Conservation (phyloP, 345 rosid species). For the Carallia pectinifolia region DNA sequence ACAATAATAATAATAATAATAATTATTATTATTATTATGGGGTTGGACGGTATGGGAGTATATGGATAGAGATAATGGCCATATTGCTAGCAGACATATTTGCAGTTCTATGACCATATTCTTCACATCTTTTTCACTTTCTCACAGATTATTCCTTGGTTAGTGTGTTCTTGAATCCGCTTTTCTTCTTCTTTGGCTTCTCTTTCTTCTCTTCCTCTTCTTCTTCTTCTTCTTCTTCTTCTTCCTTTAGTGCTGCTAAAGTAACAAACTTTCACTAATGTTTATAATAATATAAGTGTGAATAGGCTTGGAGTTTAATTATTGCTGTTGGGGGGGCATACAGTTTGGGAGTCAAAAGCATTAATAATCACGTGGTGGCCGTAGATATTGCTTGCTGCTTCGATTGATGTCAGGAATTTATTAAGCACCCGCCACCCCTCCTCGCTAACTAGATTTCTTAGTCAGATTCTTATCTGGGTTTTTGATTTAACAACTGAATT, state of each 20-base stretch:
- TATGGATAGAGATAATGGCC: conserved; percentile 47
- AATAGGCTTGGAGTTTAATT: conserved; percentile 12
- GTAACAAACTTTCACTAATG: background rate
- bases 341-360: conserved; percentile 29
- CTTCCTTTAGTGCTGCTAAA: conserved; percentile 14
- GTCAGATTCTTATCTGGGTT: conserved; percentile 32
- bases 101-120: conserved; percentile 40
- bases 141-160: conserved; percentile 39
- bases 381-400: background rate
- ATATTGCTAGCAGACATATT: conserved; percentile 43
- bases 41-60: conserved; percentile 20
- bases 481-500: conserved; percentile 14
- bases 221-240: conserved; percentile 21
- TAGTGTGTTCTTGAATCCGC: conserved; percentile 29
- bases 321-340: background rate
- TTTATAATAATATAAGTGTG: background rate
- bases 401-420: conserved; percentile 2
- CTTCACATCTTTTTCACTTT: conserved; percentile 34
- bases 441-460: conserved; percentile 17
- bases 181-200: conserved; percentile 1
- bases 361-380: conserved; percentile 18
- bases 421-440: background rate
- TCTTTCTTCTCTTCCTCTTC: conserved; percentile 20
- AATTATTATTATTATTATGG: background rate
- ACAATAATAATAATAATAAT: background rate